phyloP scores from a whole-genome alignment of 2,329 filamentous ascomycete genomes.

The Clonostachys chloroleuca region DNA sequence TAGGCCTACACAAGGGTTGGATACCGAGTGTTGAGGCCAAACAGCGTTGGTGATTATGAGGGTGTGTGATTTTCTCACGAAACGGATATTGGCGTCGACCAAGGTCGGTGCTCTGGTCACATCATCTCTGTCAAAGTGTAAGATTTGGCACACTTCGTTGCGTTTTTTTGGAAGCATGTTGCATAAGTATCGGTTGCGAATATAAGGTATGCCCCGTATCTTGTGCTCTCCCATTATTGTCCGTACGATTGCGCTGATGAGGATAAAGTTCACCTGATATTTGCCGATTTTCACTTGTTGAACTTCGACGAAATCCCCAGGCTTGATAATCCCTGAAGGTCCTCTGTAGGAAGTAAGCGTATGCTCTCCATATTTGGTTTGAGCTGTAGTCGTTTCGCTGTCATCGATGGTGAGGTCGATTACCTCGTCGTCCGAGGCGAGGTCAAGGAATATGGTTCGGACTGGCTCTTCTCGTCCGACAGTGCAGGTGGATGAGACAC shows the following conservation, averaged over 20 bases:
- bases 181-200: slow-evolving; percentile 22
- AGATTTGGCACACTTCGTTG: slow-evolving; percentile 37
- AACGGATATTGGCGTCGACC: slow-evolving; percentile 31
- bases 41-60: slow-evolving; percentile 52
- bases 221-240: slow-evolving; percentile 9
- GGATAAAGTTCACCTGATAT: slow-evolving; percentile 25
- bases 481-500: no score
- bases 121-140: slow-evolving; percentile 28
- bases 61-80: slow-evolving; percentile 31
- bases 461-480: no score
- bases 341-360: slow-evolving; percentile 9
- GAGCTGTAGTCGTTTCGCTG: background rate
- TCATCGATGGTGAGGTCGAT: slow-evolving; percentile 26
- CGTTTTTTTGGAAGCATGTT: slow-evolving; percentile 29
- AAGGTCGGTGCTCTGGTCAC: slow-evolving; percentile 31
- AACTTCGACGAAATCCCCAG: slow-evolving; percentile 21
- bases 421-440: slow-evolving; percentile 10
- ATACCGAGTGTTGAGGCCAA: slow-evolving; percentile 31
- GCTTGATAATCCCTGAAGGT: slow-evolving; percentile 6
- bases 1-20: background rate
- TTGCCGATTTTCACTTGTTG: slow-evolving; percentile 9
- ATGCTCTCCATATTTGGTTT: slow-evolving; percentile 13
- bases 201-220: slow-evolving; percentile 31
- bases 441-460: slow-evolving; percentile 1
- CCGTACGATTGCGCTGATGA: slow-evolving; percentile 35